These are phyloP conservation scores for Pharnaceum exiguum DNA, from an alignment of 148 eudicot genomes.

Conservation along the genomic window DNA sequence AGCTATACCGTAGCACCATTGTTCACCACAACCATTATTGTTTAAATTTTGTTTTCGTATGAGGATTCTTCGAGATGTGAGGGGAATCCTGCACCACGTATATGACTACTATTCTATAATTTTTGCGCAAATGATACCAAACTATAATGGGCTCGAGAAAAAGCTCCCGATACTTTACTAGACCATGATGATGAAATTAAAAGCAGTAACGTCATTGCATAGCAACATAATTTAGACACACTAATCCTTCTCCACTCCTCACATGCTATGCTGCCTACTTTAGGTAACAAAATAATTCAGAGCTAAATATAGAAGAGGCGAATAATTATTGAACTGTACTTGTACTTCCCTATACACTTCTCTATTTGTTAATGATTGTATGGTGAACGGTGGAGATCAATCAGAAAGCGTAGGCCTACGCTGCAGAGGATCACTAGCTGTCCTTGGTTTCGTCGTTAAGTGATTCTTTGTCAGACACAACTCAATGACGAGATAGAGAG, in stretches of 20 bases:
- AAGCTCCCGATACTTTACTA: too few relatives aligned
- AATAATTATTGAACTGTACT: conserved; percentile 9
- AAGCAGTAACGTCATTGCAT: too few relatives aligned
- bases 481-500: not conserved
- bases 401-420: not conserved
- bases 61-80: too few relatives aligned
- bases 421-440: not conserved
- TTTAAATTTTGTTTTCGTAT: too few relatives aligned
- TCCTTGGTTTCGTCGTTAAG: not conserved
- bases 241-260: conserved; percentile 16
- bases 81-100: too few relatives aligned
- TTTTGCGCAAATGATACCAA: too few relatives aligned
- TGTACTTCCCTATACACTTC: not conserved
- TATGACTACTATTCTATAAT: too few relatives aligned
- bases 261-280: conserved; percentile 33
- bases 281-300: conserved; percentile 23
- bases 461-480: not conserved
- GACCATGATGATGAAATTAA: too few relatives aligned
- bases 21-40: too few relatives aligned
- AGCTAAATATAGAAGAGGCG: not conserved
- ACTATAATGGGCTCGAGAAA: too few relatives aligned
- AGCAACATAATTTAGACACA: conserved; percentile 10
- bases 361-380: not conserved
- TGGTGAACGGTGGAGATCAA: not conserved
- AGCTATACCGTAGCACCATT: too few relatives aligned